Conservation (phyloP, 2,329 filamentous ascomycete genomes). For the Pezicula carpinea region DNA sequence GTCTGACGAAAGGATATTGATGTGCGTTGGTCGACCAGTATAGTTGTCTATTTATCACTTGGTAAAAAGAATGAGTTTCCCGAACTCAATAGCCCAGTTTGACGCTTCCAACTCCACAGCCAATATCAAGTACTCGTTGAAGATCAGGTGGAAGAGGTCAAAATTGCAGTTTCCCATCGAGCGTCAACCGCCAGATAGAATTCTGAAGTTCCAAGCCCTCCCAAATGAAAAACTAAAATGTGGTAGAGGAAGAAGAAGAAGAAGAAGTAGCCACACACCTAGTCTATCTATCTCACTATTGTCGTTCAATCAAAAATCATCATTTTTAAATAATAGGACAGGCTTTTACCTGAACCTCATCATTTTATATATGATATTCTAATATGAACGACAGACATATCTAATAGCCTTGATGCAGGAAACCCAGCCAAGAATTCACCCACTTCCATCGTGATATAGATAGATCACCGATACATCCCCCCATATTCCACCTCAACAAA, state of each 20-base stretch:
- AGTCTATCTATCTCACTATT: too few relatives aligned
- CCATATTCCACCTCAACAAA: slow-evolving; percentile 6
- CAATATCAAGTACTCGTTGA: neutral
- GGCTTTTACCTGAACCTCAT: neutral
- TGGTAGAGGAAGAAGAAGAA: neutral
- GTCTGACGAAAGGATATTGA: slow-evolving; percentile 15
- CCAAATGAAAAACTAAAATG: neutral
- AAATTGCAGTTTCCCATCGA: slow-evolving; percentile 1
- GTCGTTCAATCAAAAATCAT: neutral
- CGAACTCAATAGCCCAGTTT: neutral
- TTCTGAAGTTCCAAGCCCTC: slow-evolving; percentile 2
- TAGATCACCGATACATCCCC: slow-evolving; percentile 12
- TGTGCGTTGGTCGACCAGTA: neutral
- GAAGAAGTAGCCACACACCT: too few relatives aligned
- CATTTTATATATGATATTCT: neutral
- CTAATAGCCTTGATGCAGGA: too few relatives aligned
- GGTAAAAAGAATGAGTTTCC: neutral
- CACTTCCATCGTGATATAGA: slow-evolving; percentile 5
- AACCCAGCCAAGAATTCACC: neutral
- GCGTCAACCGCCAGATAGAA: neutral
- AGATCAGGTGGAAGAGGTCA: neutral
- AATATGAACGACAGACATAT: neutral
- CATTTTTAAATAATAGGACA: neutral
- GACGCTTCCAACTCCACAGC: neutral
- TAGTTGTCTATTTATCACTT: neutral